Base-by-base conservation (phyloP, 768 basidiomycete species). In the Boletus rufocinnamomeus region DNA sequence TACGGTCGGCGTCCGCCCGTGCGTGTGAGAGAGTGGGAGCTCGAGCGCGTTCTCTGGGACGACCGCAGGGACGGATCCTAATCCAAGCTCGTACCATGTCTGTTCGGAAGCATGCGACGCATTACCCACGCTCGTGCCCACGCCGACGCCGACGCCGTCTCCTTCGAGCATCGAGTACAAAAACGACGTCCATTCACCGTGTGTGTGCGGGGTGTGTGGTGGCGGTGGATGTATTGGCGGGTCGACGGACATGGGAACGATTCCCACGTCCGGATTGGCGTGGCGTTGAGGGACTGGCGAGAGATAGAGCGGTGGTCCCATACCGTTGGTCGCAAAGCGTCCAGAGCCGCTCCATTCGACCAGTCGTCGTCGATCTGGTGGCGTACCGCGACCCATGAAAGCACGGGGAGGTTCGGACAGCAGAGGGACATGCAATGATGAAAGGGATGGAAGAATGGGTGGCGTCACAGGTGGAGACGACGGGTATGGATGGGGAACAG, bases 381-480 rank as follows among this genome's bases (percentile, higher is more conserved):
- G 72, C 0, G 72, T 73, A 13, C 72, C 72, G 3, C 72, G 73
- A 21, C 72, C 72, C 72, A 73, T 73, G 37, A 73, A 73, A 3
- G 73, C 71, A 28, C 73, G 71, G 1, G 69, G 68, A 1, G 71
- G 72, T 44, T 73, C 72, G 14, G 72, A 73, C 8, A 73, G 54
- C 1, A 73, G 44, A 35, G 72, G 71, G 23, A 74, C 72, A 25
- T 72, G 72, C 38, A 73, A 50, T 0, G 72, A 74, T 0, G 71
- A 71, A 1, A 73, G 71, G 2, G 58, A 46, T 0, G 67, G 72
- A 34, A 73, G 60, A 7, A 32, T 56, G 14, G 59, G 61, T 0
- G 51, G 60, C 1, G 61, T 54, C n/a, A 57, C 35, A 1, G 47
- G 41, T 13, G 58, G 37, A 10, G 69, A 56, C 27, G 54, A 19